A percentile compares a stretch with the other conserved stretches of the same genome.
Conservation (phyloP, 1,284 basidiomycete genomes). For the Apiotrichum mycotoxinovorans region DNA sequence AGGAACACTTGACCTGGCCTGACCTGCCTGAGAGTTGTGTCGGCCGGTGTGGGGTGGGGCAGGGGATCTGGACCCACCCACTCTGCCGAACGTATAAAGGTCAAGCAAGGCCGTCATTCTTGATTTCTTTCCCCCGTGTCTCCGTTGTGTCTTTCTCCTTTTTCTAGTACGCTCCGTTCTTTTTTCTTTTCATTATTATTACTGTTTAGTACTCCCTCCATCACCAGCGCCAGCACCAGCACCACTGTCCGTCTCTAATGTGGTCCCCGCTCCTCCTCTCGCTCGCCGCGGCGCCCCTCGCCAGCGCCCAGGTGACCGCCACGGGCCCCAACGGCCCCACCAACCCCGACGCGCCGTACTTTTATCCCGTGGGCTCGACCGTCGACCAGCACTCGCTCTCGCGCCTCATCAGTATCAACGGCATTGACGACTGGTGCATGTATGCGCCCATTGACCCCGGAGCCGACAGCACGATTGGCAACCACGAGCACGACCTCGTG, state of each 20-base stretch:
- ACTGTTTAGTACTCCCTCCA: no score
- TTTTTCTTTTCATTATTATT: no score
- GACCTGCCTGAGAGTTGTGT: no score
- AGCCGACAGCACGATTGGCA: conserved; percentile 36
- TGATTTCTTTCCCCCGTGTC: no score
- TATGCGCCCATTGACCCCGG: conserved; percentile 39
- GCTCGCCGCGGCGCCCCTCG: conserved; percentile 1
- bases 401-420: conserved; percentile 45
- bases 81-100: no score
- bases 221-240: no score
- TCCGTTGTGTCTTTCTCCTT: no score
- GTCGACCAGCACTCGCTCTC: conserved; percentile 47
- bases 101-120: no score
- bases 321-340: conserved; percentile 46
- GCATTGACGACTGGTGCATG: conserved; percentile 48
- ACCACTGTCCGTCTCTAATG: neutral
- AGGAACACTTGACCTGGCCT: no score
- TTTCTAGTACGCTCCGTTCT: no score
- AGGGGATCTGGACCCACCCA: no score
- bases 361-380: conserved; percentile 32
- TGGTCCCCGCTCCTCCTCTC: neutral
- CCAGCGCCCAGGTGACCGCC: conserved; percentile 36
- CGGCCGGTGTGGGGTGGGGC: no score
- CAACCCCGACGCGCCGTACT: conserved; percentile 42
- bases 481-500: conserved; percentile 41